Evolutionary conservation across 2,329 filamentous ascomycete species (phyloP).

Genomic region (Pyricularia sp.): DNA sequence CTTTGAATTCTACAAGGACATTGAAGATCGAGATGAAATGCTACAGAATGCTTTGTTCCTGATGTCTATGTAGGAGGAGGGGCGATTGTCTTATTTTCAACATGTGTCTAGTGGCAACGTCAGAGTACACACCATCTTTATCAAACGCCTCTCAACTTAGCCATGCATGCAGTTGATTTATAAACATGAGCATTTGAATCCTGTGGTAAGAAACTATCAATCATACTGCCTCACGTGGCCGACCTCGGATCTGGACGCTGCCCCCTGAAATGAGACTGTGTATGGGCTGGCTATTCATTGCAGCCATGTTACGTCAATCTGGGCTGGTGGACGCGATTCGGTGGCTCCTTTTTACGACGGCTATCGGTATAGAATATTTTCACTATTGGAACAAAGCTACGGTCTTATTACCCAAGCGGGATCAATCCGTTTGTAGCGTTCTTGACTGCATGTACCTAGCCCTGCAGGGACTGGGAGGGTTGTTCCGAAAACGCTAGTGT

Average conservation of each 20-base stretch:
- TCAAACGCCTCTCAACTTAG: neutral
- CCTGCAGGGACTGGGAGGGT: neutral
- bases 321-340: slow-evolving; percentile 4
- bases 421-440: neutral
- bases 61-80: neutral
- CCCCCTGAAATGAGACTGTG: neutral
- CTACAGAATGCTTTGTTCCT: neutral
- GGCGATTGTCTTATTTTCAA: neutral
- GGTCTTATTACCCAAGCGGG: slow-evolving; percentile 2
- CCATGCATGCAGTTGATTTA: neutral
- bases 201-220: neutral
- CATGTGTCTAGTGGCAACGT: neutral
- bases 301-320: neutral
- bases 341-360: slow-evolving; percentile 1
- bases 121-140: neutral
- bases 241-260: neutral
- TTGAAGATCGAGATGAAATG: neutral
- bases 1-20: too few species aligned
- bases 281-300: neutral
- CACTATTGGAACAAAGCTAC: neutral
- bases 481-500: neutral
- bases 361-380: neutral
- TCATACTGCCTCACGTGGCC: neutral
- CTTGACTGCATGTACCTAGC: neutral
- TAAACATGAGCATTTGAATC: neutral